Evolutionary conservation across 306 rosid species (phyloP).

Genomic region (Ceratonia siliqua): DNA sequence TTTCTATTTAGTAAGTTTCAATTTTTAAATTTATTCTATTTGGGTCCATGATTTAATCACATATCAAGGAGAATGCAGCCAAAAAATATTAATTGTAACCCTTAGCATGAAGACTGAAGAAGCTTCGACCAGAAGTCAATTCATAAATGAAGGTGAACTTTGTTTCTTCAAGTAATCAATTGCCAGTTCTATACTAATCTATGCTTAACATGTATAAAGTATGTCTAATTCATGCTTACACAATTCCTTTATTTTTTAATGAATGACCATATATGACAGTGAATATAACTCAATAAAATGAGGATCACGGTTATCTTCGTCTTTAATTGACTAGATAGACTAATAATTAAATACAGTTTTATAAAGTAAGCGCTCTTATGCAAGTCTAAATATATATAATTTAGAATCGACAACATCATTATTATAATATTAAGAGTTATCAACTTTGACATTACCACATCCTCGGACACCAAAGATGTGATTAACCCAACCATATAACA

Average conservation of each 20-base stretch:
- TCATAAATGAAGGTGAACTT: neutral
- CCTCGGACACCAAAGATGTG: constrained; percentile 43
- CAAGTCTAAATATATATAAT: constrained; percentile 14
- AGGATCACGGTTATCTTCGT: neutral
- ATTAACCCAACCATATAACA: constrained; percentile 33
- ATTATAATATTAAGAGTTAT: constrained; percentile 37
- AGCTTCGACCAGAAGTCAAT: neutral
- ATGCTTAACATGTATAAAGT: too few species aligned
- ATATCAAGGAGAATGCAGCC: neutral
- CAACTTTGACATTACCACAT: constrained; percentile 31
- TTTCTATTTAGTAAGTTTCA: neutral
- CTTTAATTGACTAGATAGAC: constrained; percentile 30
- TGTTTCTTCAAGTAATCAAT: neutral
- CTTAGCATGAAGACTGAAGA: too few species aligned
- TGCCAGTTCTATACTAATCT: neutral
- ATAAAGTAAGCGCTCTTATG: constrained; percentile 20
- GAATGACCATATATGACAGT: neutral
- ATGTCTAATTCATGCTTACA: neutral
- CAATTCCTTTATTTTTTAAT: neutral
- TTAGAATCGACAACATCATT: constrained; percentile 6
- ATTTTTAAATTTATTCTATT: neutral
- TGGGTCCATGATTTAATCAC: neutral
- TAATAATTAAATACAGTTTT: constrained; percentile 28
- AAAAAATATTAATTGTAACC: too few species aligned
- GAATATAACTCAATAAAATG: neutral